phyloP scores from a whole-genome alignment of 2,329 filamentous ascomycete genomes.

The Clonostachys rosea region DNA sequence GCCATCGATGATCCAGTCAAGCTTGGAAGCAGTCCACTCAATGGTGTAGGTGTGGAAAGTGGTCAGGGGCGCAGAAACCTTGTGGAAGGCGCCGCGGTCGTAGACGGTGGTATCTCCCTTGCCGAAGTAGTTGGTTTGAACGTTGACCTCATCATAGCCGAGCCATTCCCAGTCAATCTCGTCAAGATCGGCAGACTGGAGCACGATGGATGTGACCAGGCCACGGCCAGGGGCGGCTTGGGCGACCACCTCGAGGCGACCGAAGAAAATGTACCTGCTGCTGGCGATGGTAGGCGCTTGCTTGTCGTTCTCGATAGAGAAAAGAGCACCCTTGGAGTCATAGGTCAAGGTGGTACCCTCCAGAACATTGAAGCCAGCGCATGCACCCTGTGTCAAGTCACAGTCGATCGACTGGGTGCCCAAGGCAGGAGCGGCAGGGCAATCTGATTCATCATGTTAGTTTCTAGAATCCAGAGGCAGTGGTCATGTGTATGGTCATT shows the following conservation, averaged over 20 bases:
- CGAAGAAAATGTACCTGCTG: conserved; percentile 95
- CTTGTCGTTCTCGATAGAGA: conserved; percentile 62
- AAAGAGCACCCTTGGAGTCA: conserved; percentile 43
- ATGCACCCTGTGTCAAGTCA: conserved; percentile 74
- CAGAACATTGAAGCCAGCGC: conserved; percentile 44
- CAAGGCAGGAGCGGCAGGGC: conserved; percentile 72
- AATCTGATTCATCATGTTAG: conserved; percentile 41
- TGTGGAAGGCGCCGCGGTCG: conserved; percentile 62
- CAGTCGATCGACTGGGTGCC: conserved; percentile 52
- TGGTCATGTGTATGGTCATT: conserved; percentile 9
- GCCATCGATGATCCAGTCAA: conserved; percentile 64
- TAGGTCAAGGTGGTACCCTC: conserved; percentile 44
- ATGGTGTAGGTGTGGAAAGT: conserved; percentile 62
- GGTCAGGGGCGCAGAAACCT: conserved; percentile 50
- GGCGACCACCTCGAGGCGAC: conserved; percentile 73
- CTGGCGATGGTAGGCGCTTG: conserved; percentile 70
- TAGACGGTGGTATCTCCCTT: conserved; percentile 68
- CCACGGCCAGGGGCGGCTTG: conserved; percentile 77
- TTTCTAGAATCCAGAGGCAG: neutral
- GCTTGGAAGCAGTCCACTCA: conserved; percentile 61
- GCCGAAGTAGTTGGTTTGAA: conserved; percentile 84
- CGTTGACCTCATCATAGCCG: conserved; percentile 66
- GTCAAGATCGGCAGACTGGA: conserved; percentile 88
- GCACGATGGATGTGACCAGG: conserved; percentile 83
- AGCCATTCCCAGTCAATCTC: conserved; percentile 94